Evolutionary conservation across 139 green algal genomes (phyloP).

Genomic region (Coelastrella sp.): DNA sequence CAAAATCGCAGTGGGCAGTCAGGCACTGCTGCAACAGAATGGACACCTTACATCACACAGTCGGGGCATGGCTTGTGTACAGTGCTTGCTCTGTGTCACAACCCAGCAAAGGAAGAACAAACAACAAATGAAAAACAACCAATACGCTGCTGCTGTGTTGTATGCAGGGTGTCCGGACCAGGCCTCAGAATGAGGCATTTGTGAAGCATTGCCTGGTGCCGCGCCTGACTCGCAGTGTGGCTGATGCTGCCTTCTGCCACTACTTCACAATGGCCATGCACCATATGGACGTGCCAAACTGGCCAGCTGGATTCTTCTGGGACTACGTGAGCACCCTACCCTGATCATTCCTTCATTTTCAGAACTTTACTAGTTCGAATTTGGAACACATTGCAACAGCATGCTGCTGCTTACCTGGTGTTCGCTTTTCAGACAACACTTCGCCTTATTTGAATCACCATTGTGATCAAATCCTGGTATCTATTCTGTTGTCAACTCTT

Average conservation of each 20-base stretch:
- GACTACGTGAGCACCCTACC: not conserved
- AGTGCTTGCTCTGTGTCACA: no score
- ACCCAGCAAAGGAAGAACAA: no score
- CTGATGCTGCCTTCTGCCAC: conserved; percentile 37
- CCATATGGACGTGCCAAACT: conserved; percentile 20
- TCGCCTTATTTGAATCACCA: no score
- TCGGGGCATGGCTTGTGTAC: no score
- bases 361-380: no score
- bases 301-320: conserved; percentile 41
- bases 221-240: not conserved
- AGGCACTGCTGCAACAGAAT: no score
- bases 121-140: not conserved
- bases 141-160: not conserved
- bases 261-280: conserved; percentile 38
- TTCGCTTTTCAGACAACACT: not conserved
- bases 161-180: not conserved
- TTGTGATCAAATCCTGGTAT: no score
- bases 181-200: not conserved
- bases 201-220: conserved; percentile 33
- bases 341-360: no score
- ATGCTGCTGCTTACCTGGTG: not conserved
- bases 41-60: no score
- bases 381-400: not conserved
- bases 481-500: no score
- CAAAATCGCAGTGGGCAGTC: no score